Evolutionary conservation across 73 alveolate species (phyloP).

Genomic region (Durusdinium trenchii): DNA sequence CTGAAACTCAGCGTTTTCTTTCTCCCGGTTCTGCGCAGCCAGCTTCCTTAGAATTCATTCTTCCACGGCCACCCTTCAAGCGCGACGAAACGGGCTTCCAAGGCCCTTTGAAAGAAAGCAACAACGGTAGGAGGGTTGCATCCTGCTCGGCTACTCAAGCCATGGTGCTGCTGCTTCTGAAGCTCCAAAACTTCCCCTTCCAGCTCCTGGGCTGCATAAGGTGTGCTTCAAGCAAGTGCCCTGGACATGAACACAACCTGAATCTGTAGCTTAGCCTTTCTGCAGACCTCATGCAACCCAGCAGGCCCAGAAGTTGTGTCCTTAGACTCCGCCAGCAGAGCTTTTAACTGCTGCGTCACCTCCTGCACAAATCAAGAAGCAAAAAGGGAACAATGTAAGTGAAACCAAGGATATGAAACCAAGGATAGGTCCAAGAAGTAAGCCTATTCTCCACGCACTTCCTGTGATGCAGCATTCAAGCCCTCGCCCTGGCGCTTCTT

Average conservation of each 20-base stretch:
- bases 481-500: slow-evolving; percentile 75
- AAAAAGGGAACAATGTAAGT: not conserved
- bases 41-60: slow-evolving; percentile 13
- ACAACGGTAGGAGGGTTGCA: not conserved
- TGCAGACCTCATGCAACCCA: not conserved
- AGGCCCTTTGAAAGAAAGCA: not conserved
- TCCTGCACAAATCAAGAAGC: slow-evolving; percentile 2
- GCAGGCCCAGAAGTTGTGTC: not conserved
- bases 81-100: not conserved
- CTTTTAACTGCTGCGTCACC: slow-evolving; percentile 53
- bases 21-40: slow-evolving; percentile 92
- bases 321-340: not conserved
- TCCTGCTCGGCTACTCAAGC: not conserved
- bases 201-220: not conserved
- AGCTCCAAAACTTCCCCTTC: slow-evolving; percentile 47
- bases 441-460: not conserved
- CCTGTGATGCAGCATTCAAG: slow-evolving; percentile 62
- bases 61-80: not conserved
- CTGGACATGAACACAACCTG: too few species aligned
- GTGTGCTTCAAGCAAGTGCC: too few species aligned
- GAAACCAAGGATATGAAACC: not conserved
- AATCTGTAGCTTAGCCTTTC: too few species aligned
- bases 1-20: slow-evolving; percentile 78
- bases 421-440: not conserved
- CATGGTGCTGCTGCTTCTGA: slow-evolving; percentile 86